phyloP scores from a whole-genome alignment of 371 early-diverging fungal species.

The Vittaforma corneae region DNA sequence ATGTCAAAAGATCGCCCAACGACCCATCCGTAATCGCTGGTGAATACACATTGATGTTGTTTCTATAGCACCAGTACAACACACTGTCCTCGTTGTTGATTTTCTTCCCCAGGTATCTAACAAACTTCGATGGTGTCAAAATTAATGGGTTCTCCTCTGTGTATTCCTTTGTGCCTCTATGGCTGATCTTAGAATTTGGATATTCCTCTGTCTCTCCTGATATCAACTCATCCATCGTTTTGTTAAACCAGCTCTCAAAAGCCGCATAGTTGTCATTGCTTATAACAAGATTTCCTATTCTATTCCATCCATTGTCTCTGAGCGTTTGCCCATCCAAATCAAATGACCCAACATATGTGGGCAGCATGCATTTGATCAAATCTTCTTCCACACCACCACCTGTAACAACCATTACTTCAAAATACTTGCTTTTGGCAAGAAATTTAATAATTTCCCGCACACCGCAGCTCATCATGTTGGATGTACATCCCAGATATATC shows the following conservation, averaged over 20 bases:
- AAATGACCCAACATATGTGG: slow-evolving; percentile 78
- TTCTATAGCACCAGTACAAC: slow-evolving; percentile 80
- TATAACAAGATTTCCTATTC: slow-evolving; percentile 91
- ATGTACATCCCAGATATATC: slow-evolving; percentile 64
- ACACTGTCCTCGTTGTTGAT: slow-evolving; percentile 81
- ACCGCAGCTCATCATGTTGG: slow-evolving; percentile 88
- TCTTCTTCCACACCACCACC: slow-evolving; percentile 98
- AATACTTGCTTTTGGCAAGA: slow-evolving; percentile 66
- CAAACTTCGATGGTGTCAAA: slow-evolving; percentile 85
- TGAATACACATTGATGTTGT: slow-evolving; percentile 90
- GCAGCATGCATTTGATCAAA: slow-evolving; percentile 86
- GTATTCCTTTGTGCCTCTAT: slow-evolving; percentile 6
- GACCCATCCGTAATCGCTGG: slow-evolving; percentile 96
- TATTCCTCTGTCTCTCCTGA: slow-evolving; percentile 17
- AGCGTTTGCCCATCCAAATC: slow-evolving; percentile 67
- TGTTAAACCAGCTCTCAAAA: slow-evolving; percentile 91
- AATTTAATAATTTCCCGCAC: slow-evolving; percentile 81
- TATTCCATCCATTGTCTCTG: slow-evolving; percentile 79
- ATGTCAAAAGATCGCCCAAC: slow-evolving; percentile 91
- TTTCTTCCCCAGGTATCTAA: slow-evolving; percentile 80
- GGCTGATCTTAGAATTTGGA: not conserved
- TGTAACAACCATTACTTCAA: slow-evolving; percentile 81
- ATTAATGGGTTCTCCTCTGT: slow-evolving; percentile 56
- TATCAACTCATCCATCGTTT: slow-evolving; percentile 75
- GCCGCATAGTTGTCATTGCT: slow-evolving; percentile 95